A percentile compares a stretch with the other conserved stretches of the same genome.
Evolutionary conservation across 2,329 filamentous ascomycete species (phyloP).

Genomic region (Colletotrichum ledebouriae): DNA sequence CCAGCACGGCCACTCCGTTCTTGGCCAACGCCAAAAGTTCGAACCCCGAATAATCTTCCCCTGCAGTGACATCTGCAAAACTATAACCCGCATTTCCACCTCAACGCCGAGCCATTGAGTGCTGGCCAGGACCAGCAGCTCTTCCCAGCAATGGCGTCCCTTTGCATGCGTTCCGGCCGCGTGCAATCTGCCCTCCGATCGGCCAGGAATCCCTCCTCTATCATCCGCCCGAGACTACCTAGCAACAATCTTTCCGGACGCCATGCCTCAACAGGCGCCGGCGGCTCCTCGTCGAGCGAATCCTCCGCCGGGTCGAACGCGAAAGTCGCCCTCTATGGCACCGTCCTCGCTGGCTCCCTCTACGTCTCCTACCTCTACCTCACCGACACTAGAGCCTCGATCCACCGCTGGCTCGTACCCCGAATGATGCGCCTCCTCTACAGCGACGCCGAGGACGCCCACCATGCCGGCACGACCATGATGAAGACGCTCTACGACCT

Average conservation of each 20-base stretch:
- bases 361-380: slow-evolving; percentile 73
- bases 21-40: slow-evolving; percentile 27
- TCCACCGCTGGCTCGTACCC: slow-evolving; percentile 77
- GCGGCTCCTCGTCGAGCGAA: slow-evolving; percentile 45
- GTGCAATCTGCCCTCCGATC: slow-evolving; percentile 45
- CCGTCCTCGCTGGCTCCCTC: slow-evolving; percentile 57
- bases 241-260: slow-evolving; percentile 49
- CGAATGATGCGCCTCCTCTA: slow-evolving; percentile 75
- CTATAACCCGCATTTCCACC: slow-evolving; percentile 17
- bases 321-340: slow-evolving; percentile 57
- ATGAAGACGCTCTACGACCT: slow-evolving; percentile 81
- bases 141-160: slow-evolving; percentile 49
- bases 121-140: slow-evolving; percentile 48
- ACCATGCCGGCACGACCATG: slow-evolving; percentile 79
- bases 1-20: slow-evolving; percentile 12
- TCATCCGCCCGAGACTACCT: slow-evolving; percentile 44
- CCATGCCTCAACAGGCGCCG: slow-evolving; percentile 47
- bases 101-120: slow-evolving; percentile 50
- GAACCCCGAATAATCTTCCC: slow-evolving; percentile 1
- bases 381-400: slow-evolving; percentile 80
- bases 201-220: slow-evolving; percentile 34
- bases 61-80: slow-evolving; percentile 26
- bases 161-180: slow-evolving; percentile 47
- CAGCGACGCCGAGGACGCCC: slow-evolving; percentile 90
- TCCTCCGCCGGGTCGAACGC: slow-evolving; percentile 49